Base-by-base conservation (phyloP, 2,329 filamentous ascomycete species). In the Knoxdaviesia capensis region DNA sequence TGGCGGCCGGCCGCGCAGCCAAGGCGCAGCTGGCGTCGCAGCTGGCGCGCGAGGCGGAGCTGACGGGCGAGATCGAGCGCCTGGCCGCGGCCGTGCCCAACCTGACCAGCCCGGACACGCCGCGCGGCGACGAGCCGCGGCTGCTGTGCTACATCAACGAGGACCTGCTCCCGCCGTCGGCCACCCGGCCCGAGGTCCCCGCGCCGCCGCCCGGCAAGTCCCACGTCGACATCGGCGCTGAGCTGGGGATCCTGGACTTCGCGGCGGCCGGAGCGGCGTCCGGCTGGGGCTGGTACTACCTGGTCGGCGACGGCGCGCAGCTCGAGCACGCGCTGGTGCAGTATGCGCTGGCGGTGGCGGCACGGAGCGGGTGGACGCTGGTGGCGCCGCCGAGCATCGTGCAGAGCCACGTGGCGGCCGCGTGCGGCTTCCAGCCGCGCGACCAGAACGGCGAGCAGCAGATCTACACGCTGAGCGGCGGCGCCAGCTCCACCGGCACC, bases 251-350 rank as follows among this genome's bases (percentile, higher is more conserved):
- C n/a, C 66, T 98, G 41, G 88, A 98, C 61, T 94, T 98, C 54
- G 67, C 80, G 5, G 77, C 71, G 45, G 85, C 86, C 5, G 79
- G 79, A 2, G 76, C 72, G n/a, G 78, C 84, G 1, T 83, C 80
- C 4, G 90, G 90, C 34, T 98, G 88, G 88, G 90, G 90, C 1
- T 98, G 86, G 84, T 98, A 98, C 63, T 96, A 86, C 59, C 74
- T 98, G 7, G 66, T 84, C n/a, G 84, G 88, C 54, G 87, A 93
- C 53, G 90, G 77, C 6, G 87, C 87, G 0, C 74, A 90, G 56
- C 71, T 98, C n/a, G 90, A 98, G 60, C 88, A 96, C 55, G 90
- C 90, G 0, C 70, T 98, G 3, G 64, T 96, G 8, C 80, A 88
- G 56, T 94, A 92, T 57, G 79, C 90, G 0, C 68, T 96, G 3